Evolutionary conservation across 768 basidiomycete species (phyloP).

Genomic region (Butyriboletus loyo): DNA sequence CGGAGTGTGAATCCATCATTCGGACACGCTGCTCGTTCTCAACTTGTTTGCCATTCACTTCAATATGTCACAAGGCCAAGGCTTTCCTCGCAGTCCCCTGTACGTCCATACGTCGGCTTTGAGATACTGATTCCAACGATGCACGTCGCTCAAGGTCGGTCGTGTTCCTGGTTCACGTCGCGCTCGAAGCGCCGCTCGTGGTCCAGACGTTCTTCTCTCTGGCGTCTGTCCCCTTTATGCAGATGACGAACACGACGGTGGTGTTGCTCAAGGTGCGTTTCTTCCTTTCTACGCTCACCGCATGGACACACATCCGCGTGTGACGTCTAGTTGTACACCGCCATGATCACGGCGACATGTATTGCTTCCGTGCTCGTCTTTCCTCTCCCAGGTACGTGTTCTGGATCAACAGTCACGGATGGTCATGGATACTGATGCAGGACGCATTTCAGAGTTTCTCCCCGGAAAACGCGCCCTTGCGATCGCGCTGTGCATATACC

Average conservation of each 20-base stretch:
- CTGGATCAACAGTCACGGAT: no score
- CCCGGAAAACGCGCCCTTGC: constrained; percentile 84
- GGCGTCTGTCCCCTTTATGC: constrained; percentile 62
- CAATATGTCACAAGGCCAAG: constrained; percentile 15
- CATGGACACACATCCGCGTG: neutral
- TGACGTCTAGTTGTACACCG: constrained; percentile 61
- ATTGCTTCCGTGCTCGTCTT: constrained; percentile 61
- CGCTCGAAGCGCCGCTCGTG: constrained; percentile 73
- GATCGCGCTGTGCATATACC: constrained; percentile 73
- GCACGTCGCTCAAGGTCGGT: constrained; percentile 41
- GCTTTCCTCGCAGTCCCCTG: constrained; percentile 38
- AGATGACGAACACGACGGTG: constrained; percentile 79
- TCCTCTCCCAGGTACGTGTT: constrained; percentile 58
- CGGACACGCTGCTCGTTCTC: neutral
- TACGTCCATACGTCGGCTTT: constrained; percentile 22
- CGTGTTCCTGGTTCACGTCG: constrained; percentile 77
- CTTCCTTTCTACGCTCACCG: neutral
- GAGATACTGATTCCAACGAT: neutral
- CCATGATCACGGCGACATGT: constrained; percentile 60
- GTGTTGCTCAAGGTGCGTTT: constrained; percentile 66
- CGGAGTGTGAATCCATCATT: constrained; percentile 22
- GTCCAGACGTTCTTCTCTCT: constrained; percentile 73
- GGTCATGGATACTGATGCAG: neutral
- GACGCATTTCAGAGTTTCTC: constrained; percentile 51
- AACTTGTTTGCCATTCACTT: neutral